Conservation (phyloP, 305 asterid genomes). For the Fraxinus nigra region DNA sequence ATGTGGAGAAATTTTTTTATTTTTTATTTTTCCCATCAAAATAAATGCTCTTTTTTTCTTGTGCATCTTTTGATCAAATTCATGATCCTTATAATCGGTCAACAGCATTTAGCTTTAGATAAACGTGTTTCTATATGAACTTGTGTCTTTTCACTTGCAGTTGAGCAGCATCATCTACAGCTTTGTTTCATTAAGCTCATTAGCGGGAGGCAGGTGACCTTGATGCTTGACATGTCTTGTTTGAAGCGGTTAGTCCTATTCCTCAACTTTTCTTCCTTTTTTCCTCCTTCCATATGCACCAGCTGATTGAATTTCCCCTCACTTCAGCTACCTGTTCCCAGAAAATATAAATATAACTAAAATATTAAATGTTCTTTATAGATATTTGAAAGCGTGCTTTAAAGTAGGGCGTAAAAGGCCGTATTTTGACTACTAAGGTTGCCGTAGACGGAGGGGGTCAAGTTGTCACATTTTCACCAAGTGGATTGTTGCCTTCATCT, state of each 20-base stretch:
- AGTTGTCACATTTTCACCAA: too few relatives aligned
- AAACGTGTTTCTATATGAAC: slow-evolving; percentile 13
- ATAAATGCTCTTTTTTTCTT: background rate
- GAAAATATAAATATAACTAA: background rate
- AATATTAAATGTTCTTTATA: background rate
- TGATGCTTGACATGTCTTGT: slow-evolving; percentile 75
- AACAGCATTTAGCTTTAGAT: background rate
- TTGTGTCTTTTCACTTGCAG: slow-evolving; percentile 45
- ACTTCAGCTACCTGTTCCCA: background rate
- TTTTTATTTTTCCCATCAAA: background rate
- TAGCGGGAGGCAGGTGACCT: slow-evolving; percentile 52
- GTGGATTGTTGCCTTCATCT: background rate
- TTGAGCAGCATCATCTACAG: slow-evolving; percentile 58
- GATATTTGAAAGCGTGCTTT: background rate
- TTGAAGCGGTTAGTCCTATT: slow-evolving; percentile 59
- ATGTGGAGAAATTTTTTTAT: background rate
- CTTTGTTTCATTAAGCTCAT: slow-evolving; percentile 55
- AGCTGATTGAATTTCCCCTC: background rate
- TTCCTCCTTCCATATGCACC: background rate
- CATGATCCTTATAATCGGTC: background rate
- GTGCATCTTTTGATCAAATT: slow-evolving; percentile 7
- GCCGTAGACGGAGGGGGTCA: background rate
- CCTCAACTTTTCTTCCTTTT: slow-evolving; percentile 15
- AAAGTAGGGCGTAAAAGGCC: background rate
- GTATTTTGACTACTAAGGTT: background rate